A percentile compares a stretch with the other conserved stretches of the same genome.
These are phyloP conservation scores for Elongisporangium prolatum DNA, from an alignment of 352 stramenopile genomes.

Conservation along the genomic window DNA sequence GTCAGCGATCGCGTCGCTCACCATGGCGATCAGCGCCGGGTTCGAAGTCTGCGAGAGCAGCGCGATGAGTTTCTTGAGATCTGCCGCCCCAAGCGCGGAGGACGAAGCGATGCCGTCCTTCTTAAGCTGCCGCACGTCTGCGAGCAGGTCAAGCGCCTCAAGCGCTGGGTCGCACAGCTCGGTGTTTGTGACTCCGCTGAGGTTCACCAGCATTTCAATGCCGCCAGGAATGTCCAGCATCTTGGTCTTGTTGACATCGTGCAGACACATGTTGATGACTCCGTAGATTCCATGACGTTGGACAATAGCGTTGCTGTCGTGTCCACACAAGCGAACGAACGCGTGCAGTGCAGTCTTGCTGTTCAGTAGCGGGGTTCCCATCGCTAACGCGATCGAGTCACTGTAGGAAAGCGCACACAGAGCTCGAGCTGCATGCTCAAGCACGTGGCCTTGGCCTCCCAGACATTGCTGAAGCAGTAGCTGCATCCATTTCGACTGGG, in stretches of 20 bases:
- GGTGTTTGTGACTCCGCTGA: conserved; percentile 54
- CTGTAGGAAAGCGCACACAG: conserved; percentile 82
- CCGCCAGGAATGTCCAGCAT: conserved; percentile 68
- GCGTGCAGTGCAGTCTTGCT: conserved; percentile 20
- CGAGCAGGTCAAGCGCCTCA: conserved; percentile 72
- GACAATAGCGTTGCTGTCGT: conserved; percentile 21
- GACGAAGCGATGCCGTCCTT: conserved; percentile 22
- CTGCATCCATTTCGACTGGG: conserved; percentile 45
- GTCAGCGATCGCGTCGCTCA: conserved; percentile 75
- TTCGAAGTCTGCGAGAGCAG: conserved; percentile 51
- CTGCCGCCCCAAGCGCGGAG: conserved; percentile 29
- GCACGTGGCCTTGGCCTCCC: conserved; percentile 16
- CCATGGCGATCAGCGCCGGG: conserved; percentile 56
- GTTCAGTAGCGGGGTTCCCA: conserved; percentile 24
- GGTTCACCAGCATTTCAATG: conserved; percentile 75
- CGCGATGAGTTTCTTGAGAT: conserved; percentile 66
- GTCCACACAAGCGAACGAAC: conserved; percentile 44
- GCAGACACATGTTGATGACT: conserved; percentile 80
- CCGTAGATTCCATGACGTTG: conserved; percentile 67
- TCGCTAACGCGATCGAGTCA: conserved; percentile 57
- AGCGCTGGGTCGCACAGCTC: conserved; percentile 66
- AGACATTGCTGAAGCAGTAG: conserved; percentile 51
- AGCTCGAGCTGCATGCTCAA: conserved; percentile 74
- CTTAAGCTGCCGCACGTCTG: conserved; percentile 53
- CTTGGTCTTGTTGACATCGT: conserved; percentile 77